Percentiles rank a stretch among this genome's conserved stretches.
Conservation (phyloP, 2,329 filamentous ascomycete species). For the Cordyceps pruinosa region DNA sequence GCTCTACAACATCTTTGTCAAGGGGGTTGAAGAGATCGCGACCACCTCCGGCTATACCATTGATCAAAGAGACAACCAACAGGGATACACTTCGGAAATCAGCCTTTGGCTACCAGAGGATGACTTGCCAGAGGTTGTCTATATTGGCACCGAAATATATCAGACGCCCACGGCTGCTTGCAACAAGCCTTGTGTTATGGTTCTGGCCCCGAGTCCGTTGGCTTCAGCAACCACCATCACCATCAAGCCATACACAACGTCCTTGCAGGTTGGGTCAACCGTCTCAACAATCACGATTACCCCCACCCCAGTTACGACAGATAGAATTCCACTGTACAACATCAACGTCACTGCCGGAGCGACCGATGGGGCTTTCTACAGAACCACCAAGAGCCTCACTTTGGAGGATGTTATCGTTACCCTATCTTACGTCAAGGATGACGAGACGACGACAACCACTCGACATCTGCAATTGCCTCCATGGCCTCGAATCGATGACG, state of each 20-base stretch:
- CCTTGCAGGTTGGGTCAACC: not conserved
- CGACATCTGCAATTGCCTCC: too few relatives aligned
- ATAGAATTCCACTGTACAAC: not conserved
- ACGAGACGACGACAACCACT: too few relatives aligned
- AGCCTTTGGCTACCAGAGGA: not conserved
- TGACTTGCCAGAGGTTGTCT: not conserved
- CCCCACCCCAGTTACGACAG: not conserved
- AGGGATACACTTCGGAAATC: not conserved
- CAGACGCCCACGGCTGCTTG: not conserved
- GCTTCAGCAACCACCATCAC: not conserved
- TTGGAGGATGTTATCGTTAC: too few relatives aligned
- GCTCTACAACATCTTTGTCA: slow-evolving; percentile 8
- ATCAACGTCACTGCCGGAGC: not conserved
- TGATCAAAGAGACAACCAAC: not conserved
- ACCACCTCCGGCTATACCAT: not conserved
- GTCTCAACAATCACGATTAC: not conserved
- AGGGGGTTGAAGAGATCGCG: not conserved
- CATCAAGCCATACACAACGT: not conserved
- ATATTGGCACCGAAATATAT: not conserved
- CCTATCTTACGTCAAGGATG: too few relatives aligned
- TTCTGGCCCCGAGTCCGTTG: slow-evolving; percentile 12
- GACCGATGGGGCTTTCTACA: not conserved
- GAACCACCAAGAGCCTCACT: not conserved
- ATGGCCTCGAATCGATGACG: too few relatives aligned
- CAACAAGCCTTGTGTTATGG: not conserved